Conservation (phyloP, 164 flowering plant genomes). For the Umbilicus rupestris region DNA sequence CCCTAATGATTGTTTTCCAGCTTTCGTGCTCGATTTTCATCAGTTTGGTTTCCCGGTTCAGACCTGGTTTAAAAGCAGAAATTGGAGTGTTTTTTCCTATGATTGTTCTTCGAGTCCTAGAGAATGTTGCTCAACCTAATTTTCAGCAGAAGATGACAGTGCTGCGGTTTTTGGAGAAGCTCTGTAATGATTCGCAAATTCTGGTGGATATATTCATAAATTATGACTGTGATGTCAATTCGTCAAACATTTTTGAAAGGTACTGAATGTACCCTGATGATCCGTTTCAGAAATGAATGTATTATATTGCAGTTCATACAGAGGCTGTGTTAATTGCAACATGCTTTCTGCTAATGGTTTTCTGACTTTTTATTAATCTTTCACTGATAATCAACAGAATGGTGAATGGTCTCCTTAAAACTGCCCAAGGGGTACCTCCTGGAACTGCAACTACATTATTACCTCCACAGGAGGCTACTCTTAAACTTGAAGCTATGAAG, state of each 20-base stretch:
- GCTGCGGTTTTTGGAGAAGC: conserved; percentile 74
- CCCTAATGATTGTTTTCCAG: conserved; percentile 94
- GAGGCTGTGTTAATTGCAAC: not conserved
- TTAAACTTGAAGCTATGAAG: conserved; percentile 96
- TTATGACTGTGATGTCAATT: conserved; percentile 94
- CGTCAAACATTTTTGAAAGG: conserved; percentile 98
- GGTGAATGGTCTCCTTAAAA: conserved; percentile 99
- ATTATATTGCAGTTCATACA: not conserved
- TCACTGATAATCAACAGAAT: conserved; percentile 36
- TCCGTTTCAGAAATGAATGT: not conserved
- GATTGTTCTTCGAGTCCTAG: conserved; percentile 93
- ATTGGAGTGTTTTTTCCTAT: conserved; percentile 95
- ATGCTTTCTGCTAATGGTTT: not conserved
- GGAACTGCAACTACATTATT: conserved; percentile 66
- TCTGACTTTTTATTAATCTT: not conserved
- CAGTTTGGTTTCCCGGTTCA: conserved; percentile 59
- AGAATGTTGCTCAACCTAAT: conserved; percentile 97
- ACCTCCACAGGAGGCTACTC: conserved; percentile 84
- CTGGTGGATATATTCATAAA: conserved; percentile 86
- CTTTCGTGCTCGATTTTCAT: conserved; percentile 82
- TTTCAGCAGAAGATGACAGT: conserved; percentile 96
- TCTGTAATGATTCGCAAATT: conserved; percentile 70
- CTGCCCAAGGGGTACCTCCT: conserved; percentile 97
- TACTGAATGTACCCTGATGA: conserved; percentile 18
- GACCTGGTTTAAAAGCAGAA: conserved; percentile 86